These are phyloP conservation scores for Acidiella bohemica DNA, from an alignment of 495 filamentous ascomycete species.

Conservation along the genomic window DNA sequence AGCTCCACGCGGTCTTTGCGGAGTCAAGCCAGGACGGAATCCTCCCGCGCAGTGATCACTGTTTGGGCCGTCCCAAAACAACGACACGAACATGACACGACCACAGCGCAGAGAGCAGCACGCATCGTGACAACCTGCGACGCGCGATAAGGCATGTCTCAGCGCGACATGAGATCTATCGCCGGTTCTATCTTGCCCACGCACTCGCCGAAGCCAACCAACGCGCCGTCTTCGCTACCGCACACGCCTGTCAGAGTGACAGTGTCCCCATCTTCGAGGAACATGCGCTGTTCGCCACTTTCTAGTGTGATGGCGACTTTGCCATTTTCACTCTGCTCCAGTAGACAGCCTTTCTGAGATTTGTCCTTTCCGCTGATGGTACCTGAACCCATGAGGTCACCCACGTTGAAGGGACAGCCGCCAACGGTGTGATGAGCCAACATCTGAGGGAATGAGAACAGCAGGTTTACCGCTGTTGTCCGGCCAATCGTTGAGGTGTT, in stretches of 20 bases:
- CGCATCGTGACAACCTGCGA: too few relatives aligned
- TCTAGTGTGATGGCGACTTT: conserved; percentile 53
- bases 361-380: conserved; percentile 67
- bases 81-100: too few relatives aligned
- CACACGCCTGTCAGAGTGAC: conserved; percentile 57
- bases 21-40: too few relatives aligned
- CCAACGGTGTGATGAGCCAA: conserved; percentile 79
- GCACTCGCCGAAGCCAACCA: conserved; percentile 35
- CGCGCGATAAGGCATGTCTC: too few relatives aligned
- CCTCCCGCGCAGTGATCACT: too few relatives aligned
- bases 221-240: conserved; percentile 32
- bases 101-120: too few relatives aligned
- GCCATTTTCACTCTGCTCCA: conserved; percentile 64
- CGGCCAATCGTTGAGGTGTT: conserved; percentile 49
- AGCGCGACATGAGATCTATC: too few relatives aligned
- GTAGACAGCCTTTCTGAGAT: conserved; percentile 53
- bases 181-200: conserved; percentile 29
- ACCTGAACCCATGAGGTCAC: conserved; percentile 78
- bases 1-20: too few relatives aligned
- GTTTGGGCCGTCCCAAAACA: too few relatives aligned
- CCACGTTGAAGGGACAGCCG: conserved; percentile 68
- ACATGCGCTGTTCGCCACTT: conserved; percentile 58
- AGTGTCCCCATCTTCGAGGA: conserved; percentile 75
- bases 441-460: conserved; percentile 93
- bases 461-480: conserved; percentile 56